Percentiles rank a stretch among this genome's conserved stretches.
phyloP scores from a whole-genome alignment of 169 alveolate species.

The Neospora caninum region DNA sequence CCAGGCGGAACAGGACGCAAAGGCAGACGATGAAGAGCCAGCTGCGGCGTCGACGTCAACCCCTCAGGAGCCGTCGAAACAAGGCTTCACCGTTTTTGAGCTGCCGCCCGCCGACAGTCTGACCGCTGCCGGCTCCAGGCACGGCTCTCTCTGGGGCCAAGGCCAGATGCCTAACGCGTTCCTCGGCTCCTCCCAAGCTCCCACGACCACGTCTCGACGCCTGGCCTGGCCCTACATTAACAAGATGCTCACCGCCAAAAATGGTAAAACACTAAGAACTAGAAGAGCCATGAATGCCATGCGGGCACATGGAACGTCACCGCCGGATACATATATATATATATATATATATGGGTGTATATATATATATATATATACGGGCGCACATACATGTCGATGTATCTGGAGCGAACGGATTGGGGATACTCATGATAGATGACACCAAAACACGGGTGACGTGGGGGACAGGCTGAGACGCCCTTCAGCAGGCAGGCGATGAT shows the following conservation, averaged over 20 bases:
- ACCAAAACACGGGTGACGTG: too few species aligned
- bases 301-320: too few species aligned
- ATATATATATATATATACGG: background rate
- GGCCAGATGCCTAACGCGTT: background rate
- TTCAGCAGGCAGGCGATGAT: too few species aligned
- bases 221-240: conserved; percentile 4
- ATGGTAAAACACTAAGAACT: background rate
- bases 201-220: background rate
- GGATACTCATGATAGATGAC: too few species aligned
- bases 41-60: background rate
- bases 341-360: background rate
- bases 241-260: background rate
- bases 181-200: background rate
- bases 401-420: too few species aligned
- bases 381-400: too few species aligned
- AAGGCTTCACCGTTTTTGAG: background rate
- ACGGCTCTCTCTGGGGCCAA: background rate
- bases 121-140: too few species aligned
- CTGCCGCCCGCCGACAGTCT: background rate
- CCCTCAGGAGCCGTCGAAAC: background rate
- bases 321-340: too few species aligned
- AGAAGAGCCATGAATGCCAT: too few species aligned
- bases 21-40: background rate
- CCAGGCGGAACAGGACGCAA: too few species aligned
- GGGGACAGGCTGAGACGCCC: too few species aligned